Evolutionary conservation across 108 stramenopile genomes (phyloP).

Genomic region (Pseudonitzschia delicatissima): DNA sequence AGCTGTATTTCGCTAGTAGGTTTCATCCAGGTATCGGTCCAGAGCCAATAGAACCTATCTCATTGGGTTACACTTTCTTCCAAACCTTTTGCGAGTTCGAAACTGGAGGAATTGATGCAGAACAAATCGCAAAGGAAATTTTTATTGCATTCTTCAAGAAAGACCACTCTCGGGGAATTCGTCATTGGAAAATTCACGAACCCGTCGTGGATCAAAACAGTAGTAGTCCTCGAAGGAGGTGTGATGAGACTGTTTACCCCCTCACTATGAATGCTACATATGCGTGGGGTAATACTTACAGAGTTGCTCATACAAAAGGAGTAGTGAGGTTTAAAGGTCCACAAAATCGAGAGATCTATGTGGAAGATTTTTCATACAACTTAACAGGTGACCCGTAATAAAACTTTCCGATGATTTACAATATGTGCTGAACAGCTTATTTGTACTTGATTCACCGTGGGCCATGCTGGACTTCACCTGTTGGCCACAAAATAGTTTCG

Average conservation of each 20-base stretch:
- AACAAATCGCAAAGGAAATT: constrained; percentile 30
- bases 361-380: constrained; percentile 31
- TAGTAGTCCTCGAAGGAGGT: neutral
- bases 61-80: constrained; percentile 29
- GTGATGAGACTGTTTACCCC: constrained; percentile 9
- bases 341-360: constrained; percentile 25
- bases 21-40: constrained; percentile 35
- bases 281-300: constrained; percentile 21
- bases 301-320: constrained; percentile 27
- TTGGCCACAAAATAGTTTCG: constrained; percentile 60
- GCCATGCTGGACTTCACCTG: constrained; percentile 40
- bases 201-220: constrained; percentile 7
- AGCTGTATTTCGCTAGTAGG: constrained; percentile 23
- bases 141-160: constrained; percentile 36
- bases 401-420: neutral
- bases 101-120: constrained; percentile 19
- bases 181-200: constrained; percentile 39
- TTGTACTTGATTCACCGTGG: neutral
- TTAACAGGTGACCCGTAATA: constrained; percentile 20
- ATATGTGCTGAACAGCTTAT: neutral
- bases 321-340: constrained; percentile 16
- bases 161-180: constrained; percentile 24
- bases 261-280: constrained; percentile 36
- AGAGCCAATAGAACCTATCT: constrained; percentile 24
- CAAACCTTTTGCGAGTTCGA: constrained; percentile 33